Evolutionary conservation across 2,329 filamentous ascomycete species (phyloP), one percentile per base, ranked within the genome.

Genomic region (Hypoxylon sp.): DNA sequence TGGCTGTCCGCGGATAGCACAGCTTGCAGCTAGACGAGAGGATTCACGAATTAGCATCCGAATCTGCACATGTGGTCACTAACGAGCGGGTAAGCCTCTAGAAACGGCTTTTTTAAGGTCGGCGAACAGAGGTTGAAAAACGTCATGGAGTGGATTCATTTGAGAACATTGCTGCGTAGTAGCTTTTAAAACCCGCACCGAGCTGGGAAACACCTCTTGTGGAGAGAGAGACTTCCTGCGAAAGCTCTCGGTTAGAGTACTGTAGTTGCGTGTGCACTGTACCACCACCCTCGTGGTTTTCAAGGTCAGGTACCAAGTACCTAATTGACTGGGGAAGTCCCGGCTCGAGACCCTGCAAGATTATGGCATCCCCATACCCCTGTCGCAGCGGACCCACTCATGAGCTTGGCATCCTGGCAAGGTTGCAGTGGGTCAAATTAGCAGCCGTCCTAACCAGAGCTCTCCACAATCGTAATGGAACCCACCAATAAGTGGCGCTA

Each of bases 351-450:
- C 51, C 60, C 60, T 67, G 67, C 63, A 65, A 58, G 53, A 19
- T 60, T 58, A 50, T 28, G 17, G 17, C 19, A 21, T 30, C 28
- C 28, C 28, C 17, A 17, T 11, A 43, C 53, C 67, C 63, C 45
- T 58, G 55, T 48, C 41, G 50, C 34, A 17, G 51, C 45, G 21
- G 56, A 19, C 55, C 58, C 50, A 60, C 60, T 41, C 30, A n/a
- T 56, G 21, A 53, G 50, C 28, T 34, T n/a, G 41, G 38, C 30
- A 61, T 19, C 50, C 52, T 49, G 53, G 50, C 53, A 17, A 23
- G 57, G 56, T 57, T 2, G 48, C 10, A 61, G 48, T 63, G 55
- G 67, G 67, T 60, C 64, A 67, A 67, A 67, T 65, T 70, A 70
- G 67, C 49, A 63, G 43, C 34, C 49, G 28, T 67, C 49, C 56